Base-by-base conservation (phyloP, 2,329 filamentous ascomycete species). In the Fusarium transvaalense region DNA sequence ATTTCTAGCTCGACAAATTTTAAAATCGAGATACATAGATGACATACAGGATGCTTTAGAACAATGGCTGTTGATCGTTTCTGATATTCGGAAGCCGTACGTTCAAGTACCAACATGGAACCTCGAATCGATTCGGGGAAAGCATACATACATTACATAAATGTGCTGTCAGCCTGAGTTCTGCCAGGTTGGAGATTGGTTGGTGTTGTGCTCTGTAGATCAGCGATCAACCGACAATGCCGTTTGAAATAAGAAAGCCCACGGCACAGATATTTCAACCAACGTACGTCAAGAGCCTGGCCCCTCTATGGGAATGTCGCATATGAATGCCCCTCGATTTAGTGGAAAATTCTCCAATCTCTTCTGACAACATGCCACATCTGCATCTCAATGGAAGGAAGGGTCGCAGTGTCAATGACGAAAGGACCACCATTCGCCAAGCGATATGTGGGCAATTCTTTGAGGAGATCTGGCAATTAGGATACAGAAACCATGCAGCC, bases 261-360 rank as follows among this genome's bases (percentile, higher is more conserved):
- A 37, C 37, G 50, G 57, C 54, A 54, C 38, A 48, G 51, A n/a
- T 15, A 37, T 56, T 48, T 21, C 32, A 42, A 47, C n/a, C n/a
- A n/a, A n/a, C n/a, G n/a, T n/a, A n/a, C 42, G 51, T 53, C 57
- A 61, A 52, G 51, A 61, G 51, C 58, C 62, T 61, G 39, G 41
- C 50, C 43, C 57, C 57, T 57, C 61, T 57, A 48, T 35, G 60
- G 53, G 47, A 59, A 39, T 59, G 39, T 35, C 55, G 37, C 66
- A 61, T 34, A 51, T 27, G 34, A 38, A 42, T 69, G 56, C 71
- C 69, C 71, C 71, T 75, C 69, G 72, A 74, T 74, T 69, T 72
- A 48, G 72, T 70, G 71, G 71, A 68, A 71, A 70, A 74, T 72
- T 71, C 60, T 54, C 67, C 71, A 74, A 72, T 75, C 63, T 66